Evolutionary conservation across 345 rosid genomes (phyloP), one percentile per base, ranked within the genome.

Genomic region (Rubroshorea leprosula): DNA sequence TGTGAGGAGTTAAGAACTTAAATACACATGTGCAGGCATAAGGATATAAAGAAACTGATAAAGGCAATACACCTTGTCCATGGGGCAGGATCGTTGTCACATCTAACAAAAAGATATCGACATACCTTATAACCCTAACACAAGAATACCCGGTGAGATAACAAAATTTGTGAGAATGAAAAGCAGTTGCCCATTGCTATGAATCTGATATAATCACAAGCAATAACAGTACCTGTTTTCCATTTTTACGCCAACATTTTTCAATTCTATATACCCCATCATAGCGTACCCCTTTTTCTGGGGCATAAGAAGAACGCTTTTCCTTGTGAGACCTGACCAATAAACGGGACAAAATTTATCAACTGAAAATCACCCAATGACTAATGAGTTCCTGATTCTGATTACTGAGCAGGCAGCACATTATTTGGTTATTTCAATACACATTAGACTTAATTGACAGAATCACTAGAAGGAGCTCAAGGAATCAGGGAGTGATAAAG

Each of bases 211-310:
- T n/a, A n/a, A n/a, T n/a, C n/a, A n/a, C n/a, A n/a, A n/a, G n/a
- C n/a, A n/a, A n/a, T n/a, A n/a, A n/a, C n/a, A 45, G 14, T 64
- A 87, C 89, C 60, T 76, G 86, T 19, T 55, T 58, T 54, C 87
- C 86, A 61, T 52, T 78, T 68, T 87, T 87, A 15, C 71, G 65
- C 89, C 96, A 87, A 41, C 91, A 84, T 57, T 80, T 81, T 63
- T 85, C 90, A 14, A 88, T 74, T 61, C 93, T 73, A 51, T 85
- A 85, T 26, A 83, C 58, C 11, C 93, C 96, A 44, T 88, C 90
- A 70, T 85, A 88, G 41, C 93, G 72, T 18, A 81, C 73, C 12
- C 85, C 88, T n/a, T 54, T 48, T 72, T 72, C 83, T 5, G 88
- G 90, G 19, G 93, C 86, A 75, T 83, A 85, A 0, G 87, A 62